These are phyloP conservation scores for Cladophialophora exuberans DNA, from an alignment of 2,329 filamentous ascomycete species.

Conservation along the genomic window DNA sequence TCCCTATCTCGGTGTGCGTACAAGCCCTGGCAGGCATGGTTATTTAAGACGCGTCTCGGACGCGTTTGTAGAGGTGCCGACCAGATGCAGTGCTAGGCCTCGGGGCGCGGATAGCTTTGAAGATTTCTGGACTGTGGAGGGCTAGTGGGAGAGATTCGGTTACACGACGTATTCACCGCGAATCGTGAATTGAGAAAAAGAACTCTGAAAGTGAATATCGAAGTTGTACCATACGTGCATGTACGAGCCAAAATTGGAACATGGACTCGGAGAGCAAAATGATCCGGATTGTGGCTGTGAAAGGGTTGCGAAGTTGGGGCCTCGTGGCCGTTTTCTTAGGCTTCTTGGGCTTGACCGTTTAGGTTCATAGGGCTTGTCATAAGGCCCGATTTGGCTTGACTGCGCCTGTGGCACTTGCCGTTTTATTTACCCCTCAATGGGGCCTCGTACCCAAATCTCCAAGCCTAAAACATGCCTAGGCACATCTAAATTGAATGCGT, in stretches of 20 bases:
- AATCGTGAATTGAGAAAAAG: too few relatives aligned
- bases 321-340: too few relatives aligned
- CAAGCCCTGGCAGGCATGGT: too few relatives aligned
- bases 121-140: too few relatives aligned
- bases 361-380: not conserved
- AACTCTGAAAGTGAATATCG: too few relatives aligned
- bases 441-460: not conserved
- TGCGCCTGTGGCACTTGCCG: not conserved
- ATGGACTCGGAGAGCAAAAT: not conserved
- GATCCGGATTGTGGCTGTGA: not conserved
- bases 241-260: not conserved
- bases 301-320: not conserved
- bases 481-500: not conserved
- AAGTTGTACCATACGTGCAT: too few relatives aligned
- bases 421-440: too few relatives aligned
- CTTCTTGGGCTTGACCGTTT: not conserved
- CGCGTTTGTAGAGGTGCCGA: too few relatives aligned
- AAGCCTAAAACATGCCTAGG: not conserved
- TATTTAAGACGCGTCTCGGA: not conserved
- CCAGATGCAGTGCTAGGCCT: too few relatives aligned
- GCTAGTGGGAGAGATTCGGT: too few relatives aligned
- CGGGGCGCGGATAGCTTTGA: not conserved
- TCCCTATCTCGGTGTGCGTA: not conserved
- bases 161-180: too few relatives aligned
- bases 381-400: not conserved